Evolutionary conservation across 2,329 filamentous ascomycete species (phyloP), one percentile per base, ranked within the genome.

Genomic region (Ophiostoma ulmi): DNA sequence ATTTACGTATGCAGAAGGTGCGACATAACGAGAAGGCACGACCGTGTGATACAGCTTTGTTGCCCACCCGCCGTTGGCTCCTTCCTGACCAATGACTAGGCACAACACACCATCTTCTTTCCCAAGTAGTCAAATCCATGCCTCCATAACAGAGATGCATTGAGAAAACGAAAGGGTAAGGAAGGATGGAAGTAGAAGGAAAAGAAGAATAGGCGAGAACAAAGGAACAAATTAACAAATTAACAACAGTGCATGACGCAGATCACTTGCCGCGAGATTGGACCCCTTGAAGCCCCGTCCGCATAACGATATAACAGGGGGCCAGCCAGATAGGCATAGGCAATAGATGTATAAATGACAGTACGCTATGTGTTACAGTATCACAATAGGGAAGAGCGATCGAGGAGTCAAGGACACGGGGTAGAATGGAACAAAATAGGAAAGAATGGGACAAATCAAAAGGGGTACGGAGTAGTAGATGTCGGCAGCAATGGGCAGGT

Each of bases 291-390:
- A 64, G 61, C 31, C 35, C 61, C 61, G 61, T 38, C 58, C 35
- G 31, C 52, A 58, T 58, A 58, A 58, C 52, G 52, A 58, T 17
- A 64, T 26, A 64, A 20, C 35, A 38, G 61, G 61, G 61, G 61
- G 5, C 35, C n/a, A 31, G 31, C 31, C 31, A 31, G 35, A 38
- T 36, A 26, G 2, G 26, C 26, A 63, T 58, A 11, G 11, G 22
- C 58, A 63, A 38, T 38, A 38, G 31, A 64, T 17, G 35, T 38
- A 39, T 14, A 64, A 38, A 63, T 36, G 58, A 35, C 31, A 7
- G 58, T 20, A 48, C 20, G 14, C 14, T 48, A 48, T 48, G 44
- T 48, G 44, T 48, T 44, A 7, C 17, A 39, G 8, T 48, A 48
- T 13, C 13, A 36, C 13, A 20, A 58, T 6, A 36, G 58, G 22